These are phyloP conservation scores for Zarea fungicola DNA, from an alignment of 2,329 filamentous ascomycete species.

Conservation along the genomic window DNA sequence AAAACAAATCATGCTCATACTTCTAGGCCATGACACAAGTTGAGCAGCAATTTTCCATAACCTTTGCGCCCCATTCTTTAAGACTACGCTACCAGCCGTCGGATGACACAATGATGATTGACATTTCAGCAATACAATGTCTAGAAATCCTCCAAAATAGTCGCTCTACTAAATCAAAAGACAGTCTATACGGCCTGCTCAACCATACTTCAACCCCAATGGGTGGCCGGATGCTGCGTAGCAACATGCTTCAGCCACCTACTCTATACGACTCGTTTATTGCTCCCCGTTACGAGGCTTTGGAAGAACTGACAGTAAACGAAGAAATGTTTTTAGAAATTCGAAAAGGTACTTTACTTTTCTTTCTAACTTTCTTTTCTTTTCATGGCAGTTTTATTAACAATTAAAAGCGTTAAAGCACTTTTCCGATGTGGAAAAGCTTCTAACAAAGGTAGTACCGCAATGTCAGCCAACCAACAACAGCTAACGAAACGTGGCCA, in stretches of 20 bases:
- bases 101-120: conserved; percentile 93
- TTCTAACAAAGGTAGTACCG: conserved; percentile 61
- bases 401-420: conserved; percentile 69
- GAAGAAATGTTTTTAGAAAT: conserved; percentile 81
- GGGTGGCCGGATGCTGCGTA: conserved; percentile 77
- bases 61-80: conserved; percentile 73
- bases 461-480: not conserved
- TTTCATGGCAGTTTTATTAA: no score
- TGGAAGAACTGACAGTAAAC: conserved; percentile 74
- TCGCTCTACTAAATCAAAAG: conserved; percentile 68
- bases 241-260: conserved; percentile 83
- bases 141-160: conserved; percentile 89
- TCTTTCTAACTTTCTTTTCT: conserved; percentile 17
- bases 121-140: conserved; percentile 78
- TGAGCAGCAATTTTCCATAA: conserved; percentile 61
- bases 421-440: conserved; percentile 73
- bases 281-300: conserved; percentile 67
- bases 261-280: conserved; percentile 64
- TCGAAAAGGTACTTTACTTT: conserved; percentile 51
- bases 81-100: conserved; percentile 83
- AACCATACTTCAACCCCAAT: conserved; percentile 85
- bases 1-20: conserved; percentile 15
- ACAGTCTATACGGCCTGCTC: conserved; percentile 78
- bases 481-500: conserved; percentile 26
- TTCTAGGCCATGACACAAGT: conserved; percentile 73